Conservation (phyloP, 2,329 filamentous ascomycete species). For the Neoarthrinium moseri region DNA sequence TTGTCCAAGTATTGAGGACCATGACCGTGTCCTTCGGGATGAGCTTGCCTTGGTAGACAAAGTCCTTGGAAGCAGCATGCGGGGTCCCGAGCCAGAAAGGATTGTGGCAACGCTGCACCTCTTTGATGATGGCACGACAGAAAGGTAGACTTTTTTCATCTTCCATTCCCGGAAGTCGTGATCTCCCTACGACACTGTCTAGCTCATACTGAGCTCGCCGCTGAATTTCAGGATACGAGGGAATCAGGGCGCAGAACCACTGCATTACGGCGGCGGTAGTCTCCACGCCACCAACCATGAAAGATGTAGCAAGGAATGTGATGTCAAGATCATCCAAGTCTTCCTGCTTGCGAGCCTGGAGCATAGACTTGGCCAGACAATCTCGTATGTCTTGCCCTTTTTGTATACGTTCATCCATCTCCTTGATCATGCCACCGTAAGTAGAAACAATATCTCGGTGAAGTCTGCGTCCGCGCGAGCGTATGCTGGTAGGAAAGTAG, state of each 20-base stretch:
- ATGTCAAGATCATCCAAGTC: constrained; percentile 11
- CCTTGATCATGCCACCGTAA: constrained; percentile 12
- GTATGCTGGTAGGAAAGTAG: background rate
- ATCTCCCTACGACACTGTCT: too few relatives aligned
- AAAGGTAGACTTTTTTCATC: too few relatives aligned
- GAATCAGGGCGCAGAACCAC: too few relatives aligned
- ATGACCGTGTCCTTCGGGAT: constrained; percentile 33
- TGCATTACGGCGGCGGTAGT: constrained; percentile 14
- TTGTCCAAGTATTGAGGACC: constrained; percentile 33
- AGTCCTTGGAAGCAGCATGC: constrained; percentile 28
- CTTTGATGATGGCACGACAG: too few relatives aligned
- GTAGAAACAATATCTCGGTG: constrained; percentile 9
- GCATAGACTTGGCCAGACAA: constrained; percentile 9
- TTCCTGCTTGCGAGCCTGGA: constrained; percentile 5
- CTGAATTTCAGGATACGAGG: too few relatives aligned
- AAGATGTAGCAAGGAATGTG: constrained; percentile 10
- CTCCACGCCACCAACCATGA: constrained; percentile 16
- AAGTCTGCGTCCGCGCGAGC: constrained; percentile 4
- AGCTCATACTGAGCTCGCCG: too few relatives aligned
- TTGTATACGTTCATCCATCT: constrained; percentile 6
- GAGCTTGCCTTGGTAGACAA: constrained; percentile 31
- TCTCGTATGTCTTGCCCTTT: constrained; percentile 6
- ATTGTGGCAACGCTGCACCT: too few relatives aligned
- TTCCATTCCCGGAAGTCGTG: too few relatives aligned
- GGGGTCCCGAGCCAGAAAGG: too few relatives aligned